Base-by-base conservation (phyloP, 495 filamentous ascomycete genomes). In the Podospora australis region DNA sequence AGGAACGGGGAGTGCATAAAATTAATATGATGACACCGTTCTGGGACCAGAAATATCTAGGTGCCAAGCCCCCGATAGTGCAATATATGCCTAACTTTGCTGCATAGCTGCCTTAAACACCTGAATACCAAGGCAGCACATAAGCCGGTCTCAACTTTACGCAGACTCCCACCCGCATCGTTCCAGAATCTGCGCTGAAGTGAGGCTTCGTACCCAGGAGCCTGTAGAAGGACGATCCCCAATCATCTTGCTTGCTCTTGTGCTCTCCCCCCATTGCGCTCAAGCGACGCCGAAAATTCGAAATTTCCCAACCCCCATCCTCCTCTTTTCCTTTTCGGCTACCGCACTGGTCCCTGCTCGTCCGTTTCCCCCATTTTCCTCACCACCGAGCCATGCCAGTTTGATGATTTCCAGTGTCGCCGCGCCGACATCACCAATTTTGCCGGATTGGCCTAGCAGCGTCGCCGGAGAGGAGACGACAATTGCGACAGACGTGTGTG, bases 211-310 rank as follows among this genome's bases (percentile, higher is more conserved):
- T 45, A 14, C 47, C 46, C 42, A 25, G 38, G 36, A 43, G 54
- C 59, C 51, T 53, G 44, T 51, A 57, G 48, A 49, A 50, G 54
- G 50, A 47, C 44, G 59, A 53, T 65, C 62, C 61, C 59, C 62
- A 60, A 60, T 64, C 62, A 54, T 57, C 53, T 54, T 54, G 54
- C 23, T 40, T 48, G 53, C 46, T 57, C 57, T 49, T 60, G 57
- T 53, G 51, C 54, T 58, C 49, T 52, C 59, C 56, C 56, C 58
- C 52, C 56, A 59, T 59, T 50, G 46, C 56, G 55, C 51, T 58
- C 62, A 62, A 63, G 58, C 60, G 60, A 54, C 53, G 56, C 60
- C 58, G 64, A 69, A 66, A 66, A 56, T 58, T 60, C 56, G 47
- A 58, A 61, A 66, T 58, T 46, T 52, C 59, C 62, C 62, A 69